Base-by-base conservation (phyloP, 345 rosid genomes). In the Mercurialis annua region DNA sequence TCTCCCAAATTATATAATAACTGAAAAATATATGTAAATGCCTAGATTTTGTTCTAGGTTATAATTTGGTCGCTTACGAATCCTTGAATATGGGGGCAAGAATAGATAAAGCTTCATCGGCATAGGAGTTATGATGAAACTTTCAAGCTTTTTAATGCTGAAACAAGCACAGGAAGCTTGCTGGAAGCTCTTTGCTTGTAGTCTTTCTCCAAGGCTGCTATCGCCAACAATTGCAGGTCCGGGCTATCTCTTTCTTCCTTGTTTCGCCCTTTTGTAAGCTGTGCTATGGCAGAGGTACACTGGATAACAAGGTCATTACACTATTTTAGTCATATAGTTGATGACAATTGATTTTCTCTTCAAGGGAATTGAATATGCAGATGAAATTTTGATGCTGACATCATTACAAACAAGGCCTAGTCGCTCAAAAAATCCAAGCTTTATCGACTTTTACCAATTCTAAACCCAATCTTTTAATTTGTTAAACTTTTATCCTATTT, bases 231-330 rank as follows among this genome's bases (percentile, higher is more conserved):
- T 47, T 85, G 92, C 69, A 94, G 81, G 77, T 91, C 96, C 0
- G 84, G 83, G 63, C 89, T 78, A 69, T 89, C 96, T 69, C 80
- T 94, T 68, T 91, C 98, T 53, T 94, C 98, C 83, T 84, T 92
- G 85, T 80, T 85, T 78, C 84, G 76, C 24, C 97, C 97, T 73
- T 80, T 89, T 4, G 98, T 70, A 51, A 87, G 76, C 73, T 91
- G 99, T 26, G 90, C 75, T 4, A 88, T 86, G 31, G 92, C 97
- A 16, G 99, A 85, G 0, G 88, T 79, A 67, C 97, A 91, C 98
- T 89, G 89, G 15, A 66, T 50, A 56, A 50, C 36, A 69, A 31
- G 60, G 59, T 43, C 27, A 69, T 38, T 52, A 18, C 64, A 31
- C 57, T 38, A 2, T 38, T 56, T 75, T 62, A 73, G 70, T 53